Base-by-base conservation (phyloP, 2,329 filamentous ascomycete species). In the Epichloe sibirici region DNA sequence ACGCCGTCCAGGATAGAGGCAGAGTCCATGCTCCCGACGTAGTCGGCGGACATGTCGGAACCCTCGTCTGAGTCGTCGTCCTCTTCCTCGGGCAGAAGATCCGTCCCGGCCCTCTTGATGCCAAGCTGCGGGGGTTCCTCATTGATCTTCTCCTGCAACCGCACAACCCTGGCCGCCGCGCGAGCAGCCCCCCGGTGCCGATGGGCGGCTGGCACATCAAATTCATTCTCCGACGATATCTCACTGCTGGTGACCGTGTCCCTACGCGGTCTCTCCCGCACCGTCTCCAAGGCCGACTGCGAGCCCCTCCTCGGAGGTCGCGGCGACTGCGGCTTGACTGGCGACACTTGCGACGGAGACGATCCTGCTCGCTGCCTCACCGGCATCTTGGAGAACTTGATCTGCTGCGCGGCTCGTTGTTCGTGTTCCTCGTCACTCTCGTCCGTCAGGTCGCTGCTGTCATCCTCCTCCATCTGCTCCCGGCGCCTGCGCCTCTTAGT, bases 351-450 rank as follows among this genome's bases (percentile, higher is more conserved):
- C 39, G 87, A 83, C 3, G 91, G 91, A 47, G 91, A 96, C 0
- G 90, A 96, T 11, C 88, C 91, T 28, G 90, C 88, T 52, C 91
- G 83, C 58, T 82, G 83, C 34, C 90, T 81, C 44, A 95, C 78
- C 1, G 93, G 91, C 88, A 96, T 91, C 70, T 97, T 97, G 48
- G 86, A 83, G 68, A 98, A 98, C 64, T 91, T 90, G 66, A 97
- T 95, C 66, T 94, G 88, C 65, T 94, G 88, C 2, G 86, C 85
- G 45, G 87, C 85, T 51, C 88, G 83, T 56, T 82, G 77, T 53
- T 88, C 85, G 1, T 79, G 75, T 50, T 90, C 86, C 25, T 90
- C 86, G 49, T 93, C 88, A 60, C 86, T 91, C 59, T 91, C 86
- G 61, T 93, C 88, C 64, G 84, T 90, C 51, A 91, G 71, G 61